These are phyloP conservation scores for Candida saitoana DNA, from an alignment of 805 yeast species.

Conservation along the genomic window DNA sequence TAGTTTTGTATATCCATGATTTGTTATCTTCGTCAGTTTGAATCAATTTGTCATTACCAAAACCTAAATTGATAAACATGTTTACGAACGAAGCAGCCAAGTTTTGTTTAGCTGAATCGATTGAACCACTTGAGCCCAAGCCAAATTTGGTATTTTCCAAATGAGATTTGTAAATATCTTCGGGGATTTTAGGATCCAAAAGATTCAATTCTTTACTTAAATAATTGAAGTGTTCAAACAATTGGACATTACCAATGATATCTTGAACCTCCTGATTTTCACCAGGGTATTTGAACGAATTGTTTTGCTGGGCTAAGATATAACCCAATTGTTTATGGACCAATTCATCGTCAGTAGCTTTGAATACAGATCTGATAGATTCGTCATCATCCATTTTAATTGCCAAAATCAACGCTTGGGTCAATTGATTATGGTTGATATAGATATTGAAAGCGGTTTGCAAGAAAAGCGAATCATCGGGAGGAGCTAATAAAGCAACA, in stretches of 20 bases:
- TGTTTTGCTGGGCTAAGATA: conserved; percentile 81
- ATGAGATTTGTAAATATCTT: conserved; percentile 89
- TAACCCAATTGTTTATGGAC: conserved; percentile 89
- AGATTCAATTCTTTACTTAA: conserved; percentile 84
- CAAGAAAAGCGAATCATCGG: conserved; percentile 82
- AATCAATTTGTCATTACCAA: conserved; percentile 76
- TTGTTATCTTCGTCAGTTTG: conserved; percentile 67
- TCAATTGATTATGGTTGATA: conserved; percentile 68
- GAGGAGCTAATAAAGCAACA: conserved; percentile 94
- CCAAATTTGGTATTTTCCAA: conserved; percentile 68
- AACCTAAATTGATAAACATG: conserved; percentile 87
- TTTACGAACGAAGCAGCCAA: conserved; percentile 93
- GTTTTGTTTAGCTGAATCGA: conserved; percentile 91
- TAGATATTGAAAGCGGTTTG: conserved; percentile 87
- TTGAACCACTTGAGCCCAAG: conserved; percentile 49
- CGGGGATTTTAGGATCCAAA: conserved; percentile 87
- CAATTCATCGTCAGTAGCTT: conserved; percentile 67
- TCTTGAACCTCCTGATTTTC: conserved; percentile 71
- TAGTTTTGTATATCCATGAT: conserved; percentile 88
- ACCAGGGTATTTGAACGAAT: conserved; percentile 64
- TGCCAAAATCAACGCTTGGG: conserved; percentile 89
- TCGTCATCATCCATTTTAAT: conserved; percentile 81
- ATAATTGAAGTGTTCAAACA: conserved; percentile 75
- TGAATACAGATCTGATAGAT: conserved; percentile 74
- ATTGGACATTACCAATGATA: conserved; percentile 72